Percentiles rank a stretch among this genome's conserved stretches.
These are phyloP conservation scores for Canna indica DNA, from an alignment of 176 grass and related monocot genomes.

Conservation along the genomic window DNA sequence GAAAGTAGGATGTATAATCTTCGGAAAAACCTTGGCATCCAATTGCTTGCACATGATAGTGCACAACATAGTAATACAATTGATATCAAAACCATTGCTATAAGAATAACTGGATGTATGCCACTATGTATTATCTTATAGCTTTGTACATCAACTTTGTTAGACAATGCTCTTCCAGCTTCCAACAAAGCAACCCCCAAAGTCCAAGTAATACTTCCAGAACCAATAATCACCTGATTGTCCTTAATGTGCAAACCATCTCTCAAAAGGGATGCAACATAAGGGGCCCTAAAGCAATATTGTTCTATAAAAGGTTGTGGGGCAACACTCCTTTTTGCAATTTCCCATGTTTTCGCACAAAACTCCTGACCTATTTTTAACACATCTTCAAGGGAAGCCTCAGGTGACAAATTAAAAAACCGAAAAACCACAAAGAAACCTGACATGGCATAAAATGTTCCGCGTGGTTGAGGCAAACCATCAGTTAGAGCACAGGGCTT, in stretches of 20 bases:
- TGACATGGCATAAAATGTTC: slow-evolving; percentile 84
- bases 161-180: slow-evolving; percentile 58
- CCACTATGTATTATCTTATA: slow-evolving; percentile 54
- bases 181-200: slow-evolving; percentile 80
- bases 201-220: slow-evolving; percentile 94
- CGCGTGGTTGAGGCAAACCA: slow-evolving; percentile 55
- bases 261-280: slow-evolving; percentile 76
- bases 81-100: slow-evolving; percentile 59
- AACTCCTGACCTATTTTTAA: slow-evolving; percentile 62
- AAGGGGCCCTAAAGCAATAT: slow-evolving; percentile 91
- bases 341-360: slow-evolving; percentile 81
- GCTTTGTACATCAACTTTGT: slow-evolving; percentile 51
- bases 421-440: slow-evolving; percentile 94
- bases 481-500: slow-evolving; percentile 71
- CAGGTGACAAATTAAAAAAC: slow-evolving; percentile 89
- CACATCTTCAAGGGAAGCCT: slow-evolving; percentile 64
- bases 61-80: slow-evolving; percentile 58
- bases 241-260: slow-evolving; percentile 85
- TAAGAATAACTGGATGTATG: slow-evolving; percentile 67
- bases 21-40: slow-evolving; percentile 64
- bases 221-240: slow-evolving; percentile 64
- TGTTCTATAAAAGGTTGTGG: slow-evolving; percentile 93
- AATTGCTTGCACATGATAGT: slow-evolving; percentile 52
- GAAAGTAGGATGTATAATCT: slow-evolving; percentile 71
- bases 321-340: slow-evolving; percentile 76